Evolutionary conservation across 1,284 basidiomycete species (phyloP).

Genomic region (Trametes hirsuta): DNA sequence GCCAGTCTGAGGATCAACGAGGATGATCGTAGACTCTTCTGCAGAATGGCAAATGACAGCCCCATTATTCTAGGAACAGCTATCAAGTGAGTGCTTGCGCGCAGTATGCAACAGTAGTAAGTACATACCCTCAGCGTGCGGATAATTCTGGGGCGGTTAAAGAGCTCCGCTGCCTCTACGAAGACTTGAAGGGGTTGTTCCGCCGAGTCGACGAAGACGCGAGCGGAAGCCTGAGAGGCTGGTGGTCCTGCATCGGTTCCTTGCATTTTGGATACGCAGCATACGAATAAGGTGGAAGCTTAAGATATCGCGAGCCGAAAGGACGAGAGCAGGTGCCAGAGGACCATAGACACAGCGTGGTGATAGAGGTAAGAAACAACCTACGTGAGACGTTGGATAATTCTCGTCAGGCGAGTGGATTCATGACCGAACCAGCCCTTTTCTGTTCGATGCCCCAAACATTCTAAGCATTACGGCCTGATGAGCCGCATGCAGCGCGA

Average conservation of each 20-base stretch:
- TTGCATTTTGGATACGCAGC: background rate
- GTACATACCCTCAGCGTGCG: slow-evolving; percentile 50
- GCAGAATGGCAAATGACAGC: slow-evolving; percentile 51
- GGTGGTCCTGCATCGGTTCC: background rate
- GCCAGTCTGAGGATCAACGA: slow-evolving; percentile 56
- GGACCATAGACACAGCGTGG: background rate
- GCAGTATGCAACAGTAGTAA: slow-evolving; percentile 7
- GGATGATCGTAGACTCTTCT: slow-evolving; percentile 53
- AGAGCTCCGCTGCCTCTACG: slow-evolving; percentile 54
- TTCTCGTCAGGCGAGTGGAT: too few relatives aligned
- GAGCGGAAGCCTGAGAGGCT: slow-evolving; percentile 6
- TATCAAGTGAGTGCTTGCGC: background rate
- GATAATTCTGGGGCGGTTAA: slow-evolving; percentile 52
- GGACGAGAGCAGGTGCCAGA: background rate
- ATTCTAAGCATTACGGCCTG: too few relatives aligned
- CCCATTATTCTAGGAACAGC: slow-evolving; percentile 48
- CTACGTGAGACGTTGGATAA: too few relatives aligned
- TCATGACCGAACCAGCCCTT: too few relatives aligned
- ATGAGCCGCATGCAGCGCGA: too few relatives aligned
- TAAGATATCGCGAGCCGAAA: background rate
- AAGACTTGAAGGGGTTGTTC: slow-evolving; percentile 41
- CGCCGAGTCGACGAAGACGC: slow-evolving; percentile 21
- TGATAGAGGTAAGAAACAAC: background rate
- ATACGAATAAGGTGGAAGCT: background rate
- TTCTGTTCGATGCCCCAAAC: too few relatives aligned